Percentiles rank a stretch among this genome's conserved stretches.
Conservation (phyloP, 2,329 filamentous ascomycete species). For the Gyromitra esculenta region DNA sequence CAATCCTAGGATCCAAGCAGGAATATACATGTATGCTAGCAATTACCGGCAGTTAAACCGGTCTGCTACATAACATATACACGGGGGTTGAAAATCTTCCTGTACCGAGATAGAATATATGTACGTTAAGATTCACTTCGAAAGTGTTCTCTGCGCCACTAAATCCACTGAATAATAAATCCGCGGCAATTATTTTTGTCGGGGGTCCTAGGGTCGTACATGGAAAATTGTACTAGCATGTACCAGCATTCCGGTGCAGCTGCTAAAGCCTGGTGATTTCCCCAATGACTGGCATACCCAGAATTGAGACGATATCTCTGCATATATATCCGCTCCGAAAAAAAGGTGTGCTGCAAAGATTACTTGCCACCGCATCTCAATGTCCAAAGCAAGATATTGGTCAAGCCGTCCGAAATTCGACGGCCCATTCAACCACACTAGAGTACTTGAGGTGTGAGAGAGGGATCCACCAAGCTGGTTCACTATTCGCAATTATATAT, state of each 20-base stretch:
- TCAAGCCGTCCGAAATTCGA: neutral
- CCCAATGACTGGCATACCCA: neutral
- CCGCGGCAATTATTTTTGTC: conserved; percentile 21
- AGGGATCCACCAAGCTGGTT: neutral
- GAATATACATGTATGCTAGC: neutral
- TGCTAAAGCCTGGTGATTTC: conserved; percentile 1
- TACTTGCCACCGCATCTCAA: neutral
- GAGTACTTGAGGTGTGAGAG: neutral
- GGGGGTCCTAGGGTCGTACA: neutral
- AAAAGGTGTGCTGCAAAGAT: conserved; percentile 23
- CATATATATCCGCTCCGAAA: conserved; percentile 7
- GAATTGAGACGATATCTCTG: neutral
- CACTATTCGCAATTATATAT: neutral
- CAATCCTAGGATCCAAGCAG: neutral
- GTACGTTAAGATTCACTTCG: neutral
- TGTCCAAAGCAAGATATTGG: conserved; percentile 17
- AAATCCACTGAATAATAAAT: conserved; percentile 9
- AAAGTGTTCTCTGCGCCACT: neutral
- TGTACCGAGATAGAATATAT: conserved; percentile 15
- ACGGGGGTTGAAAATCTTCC: neutral
- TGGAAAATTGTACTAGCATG: neutral
- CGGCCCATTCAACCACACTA: neutral
- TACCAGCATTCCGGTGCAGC: neutral
- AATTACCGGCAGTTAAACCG: conserved; percentile 30
- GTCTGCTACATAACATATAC: neutral